Evolutionary conservation across 202 grass and related monocot species (phyloP).

Genomic region (Panicum virgatum): DNA sequence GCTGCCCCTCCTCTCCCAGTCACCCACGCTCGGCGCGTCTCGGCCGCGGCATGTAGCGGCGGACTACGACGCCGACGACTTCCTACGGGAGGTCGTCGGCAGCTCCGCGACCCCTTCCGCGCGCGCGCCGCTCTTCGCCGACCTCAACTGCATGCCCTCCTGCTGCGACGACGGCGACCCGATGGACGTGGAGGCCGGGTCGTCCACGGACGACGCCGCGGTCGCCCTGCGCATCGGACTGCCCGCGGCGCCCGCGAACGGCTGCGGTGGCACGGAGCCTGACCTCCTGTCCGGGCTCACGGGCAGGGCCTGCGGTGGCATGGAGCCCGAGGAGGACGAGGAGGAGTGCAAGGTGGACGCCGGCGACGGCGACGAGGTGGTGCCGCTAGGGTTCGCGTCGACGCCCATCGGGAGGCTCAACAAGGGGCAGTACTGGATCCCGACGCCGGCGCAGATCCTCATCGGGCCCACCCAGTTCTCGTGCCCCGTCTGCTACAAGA

Average conservation of each 20-base stretch:
- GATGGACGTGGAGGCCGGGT: conserved; percentile 63
- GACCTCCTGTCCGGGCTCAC: conserved; percentile 76
- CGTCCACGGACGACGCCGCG: conserved; percentile 42
- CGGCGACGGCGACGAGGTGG: conserved; percentile 49
- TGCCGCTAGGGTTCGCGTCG: conserved; percentile 69
- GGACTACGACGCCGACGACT: conserved; percentile 34
- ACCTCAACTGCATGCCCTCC: conserved; percentile 52
- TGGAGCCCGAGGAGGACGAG: conserved; percentile 38
- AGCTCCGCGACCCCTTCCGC: neutral
- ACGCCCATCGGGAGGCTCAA: conserved; percentile 92
- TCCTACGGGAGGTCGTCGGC: conserved; percentile 31
- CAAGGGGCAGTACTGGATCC: conserved; percentile 99
- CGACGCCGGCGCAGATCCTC: conserved; percentile 95
- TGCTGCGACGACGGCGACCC: conserved; percentile 53
- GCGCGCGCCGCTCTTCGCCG: conserved; percentile 48
- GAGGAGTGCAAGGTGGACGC: conserved; percentile 52
- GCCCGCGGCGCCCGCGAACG: conserved; percentile 26
- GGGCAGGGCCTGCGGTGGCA: conserved; percentile 22
- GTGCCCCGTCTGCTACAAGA: conserved; percentile 95
- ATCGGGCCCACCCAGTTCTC: conserved; percentile 99
- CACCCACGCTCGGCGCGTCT: conserved; percentile 49
- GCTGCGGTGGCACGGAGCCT: conserved; percentile 24
- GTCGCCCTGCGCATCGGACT: conserved; percentile 87
- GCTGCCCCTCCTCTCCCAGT: conserved; percentile 80
- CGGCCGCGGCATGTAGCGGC: neutral